Evolutionary conservation across 1,284 basidiomycete genomes (phyloP).

Genomic region (Ganoderma multipileum): DNA sequence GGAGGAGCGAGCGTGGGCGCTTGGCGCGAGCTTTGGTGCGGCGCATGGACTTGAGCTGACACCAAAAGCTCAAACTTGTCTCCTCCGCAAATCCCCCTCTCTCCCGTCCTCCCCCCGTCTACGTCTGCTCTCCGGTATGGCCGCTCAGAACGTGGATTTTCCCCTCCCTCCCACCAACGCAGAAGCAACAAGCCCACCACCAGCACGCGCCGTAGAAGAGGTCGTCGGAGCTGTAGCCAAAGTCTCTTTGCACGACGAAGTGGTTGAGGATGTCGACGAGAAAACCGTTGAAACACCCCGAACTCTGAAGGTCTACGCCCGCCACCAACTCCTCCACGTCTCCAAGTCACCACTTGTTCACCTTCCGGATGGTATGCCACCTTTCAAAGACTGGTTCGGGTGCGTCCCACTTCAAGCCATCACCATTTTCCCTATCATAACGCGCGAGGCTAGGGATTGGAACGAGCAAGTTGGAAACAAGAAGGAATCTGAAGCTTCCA

Average conservation of each 20-base stretch:
- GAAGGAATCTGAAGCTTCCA: conserved; percentile 68
- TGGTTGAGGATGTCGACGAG: conserved; percentile 37
- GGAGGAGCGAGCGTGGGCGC: conserved; percentile 11
- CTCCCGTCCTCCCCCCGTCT: conserved; percentile 12
- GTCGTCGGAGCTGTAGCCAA: conserved; percentile 46
- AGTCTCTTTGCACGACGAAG: conserved; percentile 43
- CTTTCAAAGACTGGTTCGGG: conserved; percentile 90
- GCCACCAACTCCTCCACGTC: conserved; percentile 69
- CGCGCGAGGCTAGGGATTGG: conserved; percentile 48
- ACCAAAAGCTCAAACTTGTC: conserved; percentile 30
- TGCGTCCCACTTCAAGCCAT: conserved; percentile 45
- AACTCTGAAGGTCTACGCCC: conserved; percentile 68
- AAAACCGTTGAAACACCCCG: conserved; percentile 42
- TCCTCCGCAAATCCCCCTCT: conserved; percentile 17
- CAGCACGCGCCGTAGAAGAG: conserved; percentile 36
- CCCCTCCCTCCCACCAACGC: conserved; percentile 12
- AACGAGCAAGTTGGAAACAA: conserved; percentile 66
- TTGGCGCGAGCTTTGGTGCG: conserved; percentile 18
- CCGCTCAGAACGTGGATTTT: conserved; percentile 30
- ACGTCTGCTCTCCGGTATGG: conserved; percentile 34
- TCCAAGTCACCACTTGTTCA: conserved; percentile 81
- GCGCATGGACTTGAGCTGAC: conserved; percentile 28
- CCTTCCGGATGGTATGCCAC: conserved; percentile 77
- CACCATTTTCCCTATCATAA: conserved; percentile 29
- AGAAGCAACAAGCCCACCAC: conserved; percentile 24